Conservation (phyloP, 169 alveolate genomes). For the Neospora caninum region DNA sequence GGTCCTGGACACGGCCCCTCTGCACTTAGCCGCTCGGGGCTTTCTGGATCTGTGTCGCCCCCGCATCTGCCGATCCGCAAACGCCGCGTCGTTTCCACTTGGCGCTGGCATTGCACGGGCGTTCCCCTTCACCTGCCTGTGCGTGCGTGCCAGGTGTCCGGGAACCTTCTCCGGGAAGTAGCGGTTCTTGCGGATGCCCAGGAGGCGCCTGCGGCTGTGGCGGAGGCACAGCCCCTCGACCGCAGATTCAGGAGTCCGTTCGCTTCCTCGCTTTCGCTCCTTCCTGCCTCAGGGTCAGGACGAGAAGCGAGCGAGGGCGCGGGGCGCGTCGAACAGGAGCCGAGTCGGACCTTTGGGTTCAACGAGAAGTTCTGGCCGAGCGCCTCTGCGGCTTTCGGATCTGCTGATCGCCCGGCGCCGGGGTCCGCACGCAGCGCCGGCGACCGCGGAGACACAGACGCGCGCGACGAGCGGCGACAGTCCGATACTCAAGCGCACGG, state of each 20-base stretch:
- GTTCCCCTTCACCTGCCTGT: too few species aligned
- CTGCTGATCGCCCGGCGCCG: background rate
- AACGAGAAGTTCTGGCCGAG: background rate
- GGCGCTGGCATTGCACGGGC: too few species aligned
- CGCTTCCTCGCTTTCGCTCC: background rate
- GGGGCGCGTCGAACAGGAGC: background rate
- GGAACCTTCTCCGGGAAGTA: background rate
- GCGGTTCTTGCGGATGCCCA: background rate
- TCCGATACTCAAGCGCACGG: background rate
- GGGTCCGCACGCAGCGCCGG: background rate
- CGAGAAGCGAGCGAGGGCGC: too few species aligned
- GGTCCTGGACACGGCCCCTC: too few species aligned
- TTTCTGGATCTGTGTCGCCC: too few species aligned
- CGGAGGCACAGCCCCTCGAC: background rate
- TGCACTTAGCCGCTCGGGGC: too few species aligned
- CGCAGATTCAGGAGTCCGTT: background rate
- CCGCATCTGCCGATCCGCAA: too few species aligned
- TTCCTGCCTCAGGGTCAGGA: background rate
- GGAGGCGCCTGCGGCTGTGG: background rate
- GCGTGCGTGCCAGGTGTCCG: background rate
- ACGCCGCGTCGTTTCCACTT: too few species aligned
- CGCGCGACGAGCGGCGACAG: background rate
- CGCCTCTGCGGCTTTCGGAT: background rate
- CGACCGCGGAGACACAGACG: background rate
- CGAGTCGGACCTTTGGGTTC: background rate